Base-by-base conservation (phyloP, 176 grass and related monocot genomes). In the Oryza glumipatula region DNA sequence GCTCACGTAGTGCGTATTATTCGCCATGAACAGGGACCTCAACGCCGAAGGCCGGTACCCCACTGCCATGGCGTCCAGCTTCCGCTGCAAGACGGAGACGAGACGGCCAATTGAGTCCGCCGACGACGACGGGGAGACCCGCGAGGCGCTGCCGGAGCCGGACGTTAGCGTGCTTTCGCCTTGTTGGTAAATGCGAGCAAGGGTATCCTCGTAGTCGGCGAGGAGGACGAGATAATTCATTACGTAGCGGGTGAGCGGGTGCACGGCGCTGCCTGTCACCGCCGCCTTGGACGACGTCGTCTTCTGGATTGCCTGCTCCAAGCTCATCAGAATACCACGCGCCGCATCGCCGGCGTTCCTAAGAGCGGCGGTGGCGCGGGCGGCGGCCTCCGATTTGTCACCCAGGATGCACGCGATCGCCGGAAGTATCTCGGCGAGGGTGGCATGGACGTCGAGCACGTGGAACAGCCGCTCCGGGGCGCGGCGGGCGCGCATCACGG, bases 171-270 rank as follows among this genome's bases (percentile, higher is more conserved):
- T 48, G 46, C 46, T 12, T 12, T 12, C 8, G 46, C 46, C 4
- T 69, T 52, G 21, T 43, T 24, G 72, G 65, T 86, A 88, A 72
- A 94, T 88, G 7, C 68, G 75, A 24, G 46, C 85, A 1, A 94
- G 76, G 14, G 80, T 48, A 5, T 72, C 28, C 28, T 94, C 78
- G 49, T 97, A 89, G 84, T 94, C 90, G 15, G 88, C 88, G 54
- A 97, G 95, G 54, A 90, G 86, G 28, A 77, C 76, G 51, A 97
- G 80, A 78, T 92, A 94, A 81, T 97, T 97, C 92, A 97, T 97
- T 9, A 94, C 95, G 58, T 97, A 94, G 23, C 95, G 80, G 10
- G 90, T 94, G 24, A 97, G 82, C 0, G 88, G 90, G 78, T 89
- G 92, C 54, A 97, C 88, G 1, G 58, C 88, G 41, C 94, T 88